These are phyloP conservation scores for Schizosaccharomyces lindneri DNA, from an alignment of 805 yeast genomes.

Conservation along the genomic window DNA sequence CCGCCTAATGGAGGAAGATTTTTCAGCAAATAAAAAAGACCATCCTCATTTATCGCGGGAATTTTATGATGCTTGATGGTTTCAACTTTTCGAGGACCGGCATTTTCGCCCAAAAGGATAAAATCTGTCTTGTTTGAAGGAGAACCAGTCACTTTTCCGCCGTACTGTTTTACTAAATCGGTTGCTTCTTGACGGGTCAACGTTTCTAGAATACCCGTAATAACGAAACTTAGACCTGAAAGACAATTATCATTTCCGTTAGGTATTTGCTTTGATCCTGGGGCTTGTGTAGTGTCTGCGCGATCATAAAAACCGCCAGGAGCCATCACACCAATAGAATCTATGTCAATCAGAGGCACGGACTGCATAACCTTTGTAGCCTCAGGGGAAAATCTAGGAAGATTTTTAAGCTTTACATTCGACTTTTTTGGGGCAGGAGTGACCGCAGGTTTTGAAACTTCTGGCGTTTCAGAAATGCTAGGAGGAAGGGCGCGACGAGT, in stretches of 20 bases:
- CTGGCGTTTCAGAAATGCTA: too few relatives aligned
- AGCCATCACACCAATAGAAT: background rate
- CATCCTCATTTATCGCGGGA: constrained; percentile 69
- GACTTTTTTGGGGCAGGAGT: background rate
- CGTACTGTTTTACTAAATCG: constrained; percentile 54
- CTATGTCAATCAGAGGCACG: background rate
- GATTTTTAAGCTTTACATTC: background rate
- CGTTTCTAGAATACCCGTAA: constrained; percentile 71
- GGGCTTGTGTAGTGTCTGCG: constrained; percentile 4
- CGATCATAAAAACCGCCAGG: constrained; percentile 4
- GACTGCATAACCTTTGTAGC: background rate
- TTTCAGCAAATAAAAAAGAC: constrained; percentile 46
- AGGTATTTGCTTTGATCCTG: constrained; percentile 22
- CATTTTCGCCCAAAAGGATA: constrained; percentile 83
- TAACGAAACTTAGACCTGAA: constrained; percentile 71
- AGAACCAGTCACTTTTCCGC: constrained; percentile 61
- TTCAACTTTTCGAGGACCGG: constrained; percentile 83
- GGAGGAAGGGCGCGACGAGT: too few relatives aligned
- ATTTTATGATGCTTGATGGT: constrained; percentile 48
- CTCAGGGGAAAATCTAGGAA: background rate
- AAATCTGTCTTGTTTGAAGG: constrained; percentile 66
- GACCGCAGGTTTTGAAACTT: background rate
- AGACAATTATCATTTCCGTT: constrained; percentile 69
- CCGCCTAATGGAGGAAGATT: constrained; percentile 89
- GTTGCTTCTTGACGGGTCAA: constrained; percentile 57